Evolutionary conservation across 1,139 yeast species (phyloP).

Genomic region (Sugiyamaella grinbergsii): DNA sequence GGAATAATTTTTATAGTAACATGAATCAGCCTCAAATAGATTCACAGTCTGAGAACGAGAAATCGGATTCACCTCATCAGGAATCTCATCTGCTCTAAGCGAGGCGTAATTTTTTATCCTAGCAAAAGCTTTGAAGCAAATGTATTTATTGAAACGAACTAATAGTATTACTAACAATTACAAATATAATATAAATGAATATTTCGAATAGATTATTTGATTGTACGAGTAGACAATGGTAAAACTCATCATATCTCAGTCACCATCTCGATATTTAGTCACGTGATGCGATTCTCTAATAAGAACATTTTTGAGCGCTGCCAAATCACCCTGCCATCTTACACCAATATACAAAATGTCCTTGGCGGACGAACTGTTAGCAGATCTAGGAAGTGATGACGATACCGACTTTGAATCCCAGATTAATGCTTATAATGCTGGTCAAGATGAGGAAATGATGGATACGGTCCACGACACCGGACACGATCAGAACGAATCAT

Average conservation of each 20-base stretch:
- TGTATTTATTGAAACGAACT: too few relatives aligned
- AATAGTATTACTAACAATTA: too few relatives aligned
- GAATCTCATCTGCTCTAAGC: neutral
- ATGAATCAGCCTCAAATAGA: slow-evolving; percentile 19
- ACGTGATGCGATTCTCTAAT: neutral
- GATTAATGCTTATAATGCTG: slow-evolving; percentile 19
- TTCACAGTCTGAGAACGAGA: neutral
- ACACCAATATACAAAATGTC: slow-evolving; percentile 31
- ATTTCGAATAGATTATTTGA: too few relatives aligned
- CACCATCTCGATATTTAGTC: too few relatives aligned
- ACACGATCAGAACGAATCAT: neutral
- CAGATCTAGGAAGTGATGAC: slow-evolving; percentile 42
- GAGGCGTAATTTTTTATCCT: neutral
- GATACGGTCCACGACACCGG: slow-evolving; percentile 9
- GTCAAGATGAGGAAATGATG: slow-evolving; percentile 21
- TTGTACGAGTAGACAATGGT: too few relatives aligned
- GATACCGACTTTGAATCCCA: slow-evolving; percentile 26
- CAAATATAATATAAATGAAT: too few relatives aligned
- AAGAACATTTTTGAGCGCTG: neutral
- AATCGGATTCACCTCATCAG: neutral
- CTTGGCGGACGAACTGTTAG: slow-evolving; percentile 45
- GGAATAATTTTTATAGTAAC: slow-evolving; percentile 55
- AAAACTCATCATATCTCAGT: too few relatives aligned
- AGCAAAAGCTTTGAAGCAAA: too few relatives aligned
- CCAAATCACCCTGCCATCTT: neutral